These are phyloP conservation scores for Dipteronia dyeriana DNA, from an alignment of 345 rosid species.

Conservation along the genomic window DNA sequence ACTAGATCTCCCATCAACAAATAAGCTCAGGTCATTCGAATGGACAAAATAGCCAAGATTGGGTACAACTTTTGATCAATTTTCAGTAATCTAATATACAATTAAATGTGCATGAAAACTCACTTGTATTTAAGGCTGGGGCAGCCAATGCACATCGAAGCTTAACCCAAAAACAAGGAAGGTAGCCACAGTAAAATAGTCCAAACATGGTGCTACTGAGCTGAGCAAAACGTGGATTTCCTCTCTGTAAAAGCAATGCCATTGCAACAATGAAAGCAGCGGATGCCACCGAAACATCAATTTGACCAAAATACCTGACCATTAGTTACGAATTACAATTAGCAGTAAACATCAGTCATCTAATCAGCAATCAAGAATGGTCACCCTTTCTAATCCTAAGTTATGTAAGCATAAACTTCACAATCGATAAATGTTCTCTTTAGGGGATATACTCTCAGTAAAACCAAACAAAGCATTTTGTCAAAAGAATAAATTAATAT, in stretches of 20 bases:
- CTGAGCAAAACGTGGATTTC: constrained; percentile 88
- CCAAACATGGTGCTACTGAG: constrained; percentile 91
- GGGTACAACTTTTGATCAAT: neutral
- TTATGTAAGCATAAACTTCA: neutral
- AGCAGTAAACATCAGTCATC: constrained; percentile 13
- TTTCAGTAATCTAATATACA: neutral
- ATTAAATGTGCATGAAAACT: constrained; percentile 31
- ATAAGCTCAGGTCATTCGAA: neutral
- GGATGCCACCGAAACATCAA: constrained; percentile 74
- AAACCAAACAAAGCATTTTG: neutral
- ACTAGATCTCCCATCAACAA: neutral
- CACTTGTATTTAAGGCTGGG: constrained; percentile 79
- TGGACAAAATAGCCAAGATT: neutral
- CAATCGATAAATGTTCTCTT: neutral
- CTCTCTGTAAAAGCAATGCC: constrained; percentile 82
- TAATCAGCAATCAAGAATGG: constrained; percentile 18
- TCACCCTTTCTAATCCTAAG: neutral
- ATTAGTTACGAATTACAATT: constrained; percentile 20
- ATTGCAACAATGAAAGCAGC: constrained; percentile 85
- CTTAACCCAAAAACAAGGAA: constrained; percentile 95
- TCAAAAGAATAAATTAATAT: neutral
- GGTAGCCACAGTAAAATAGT: constrained; percentile 86
- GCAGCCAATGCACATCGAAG: constrained; percentile 84
- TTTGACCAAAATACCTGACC: constrained; percentile 78
- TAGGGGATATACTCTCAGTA: neutral